Conservation (phyloP, 225 moss, liverwort and hornwort genomes). For the Polytrichum formosum region DNA sequence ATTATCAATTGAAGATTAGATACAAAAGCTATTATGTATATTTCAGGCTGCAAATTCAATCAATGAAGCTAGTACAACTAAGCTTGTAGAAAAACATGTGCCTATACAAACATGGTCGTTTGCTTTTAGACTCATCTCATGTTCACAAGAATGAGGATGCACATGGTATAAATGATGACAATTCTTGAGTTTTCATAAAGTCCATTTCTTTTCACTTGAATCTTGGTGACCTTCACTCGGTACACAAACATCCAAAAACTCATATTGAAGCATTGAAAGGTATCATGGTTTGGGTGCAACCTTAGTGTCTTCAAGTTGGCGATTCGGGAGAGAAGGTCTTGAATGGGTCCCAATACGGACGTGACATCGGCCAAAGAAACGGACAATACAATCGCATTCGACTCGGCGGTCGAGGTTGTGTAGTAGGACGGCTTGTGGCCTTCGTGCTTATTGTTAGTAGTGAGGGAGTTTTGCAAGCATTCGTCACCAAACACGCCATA, state of each 20-base stretch:
- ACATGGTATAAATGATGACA: too few species aligned
- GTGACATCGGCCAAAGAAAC: conserved; percentile 67
- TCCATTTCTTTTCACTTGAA: too few species aligned
- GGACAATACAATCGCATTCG: conserved; percentile 47
- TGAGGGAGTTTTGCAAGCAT: conserved; percentile 51
- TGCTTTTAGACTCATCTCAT: too few species aligned
- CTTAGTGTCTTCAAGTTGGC: conserved; percentile 78
- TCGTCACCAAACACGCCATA: conserved; percentile 95
- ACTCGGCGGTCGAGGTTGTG: conserved; percentile 58
- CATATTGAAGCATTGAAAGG: conserved; percentile 2
- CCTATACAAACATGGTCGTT: too few species aligned
- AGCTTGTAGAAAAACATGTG: too few species aligned
- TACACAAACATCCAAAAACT: not conserved
- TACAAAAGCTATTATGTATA: too few species aligned
- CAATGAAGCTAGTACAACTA: too few species aligned
- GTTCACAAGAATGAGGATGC: too few species aligned
- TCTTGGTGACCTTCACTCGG: too few species aligned
- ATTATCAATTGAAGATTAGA: too few species aligned
- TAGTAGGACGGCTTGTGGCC: conserved; percentile 50
- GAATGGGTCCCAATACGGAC: conserved; percentile 77
- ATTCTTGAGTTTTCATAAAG: too few species aligned
- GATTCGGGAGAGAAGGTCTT: conserved; percentile 77
- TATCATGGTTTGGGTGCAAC: conserved; percentile 22
- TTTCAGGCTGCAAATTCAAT: too few species aligned
- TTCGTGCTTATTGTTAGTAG: conserved; percentile 18